Evolutionary conservation across 2,329 filamentous ascomycete species (phyloP).

Genomic region (Colletotrichum sp.): DNA sequence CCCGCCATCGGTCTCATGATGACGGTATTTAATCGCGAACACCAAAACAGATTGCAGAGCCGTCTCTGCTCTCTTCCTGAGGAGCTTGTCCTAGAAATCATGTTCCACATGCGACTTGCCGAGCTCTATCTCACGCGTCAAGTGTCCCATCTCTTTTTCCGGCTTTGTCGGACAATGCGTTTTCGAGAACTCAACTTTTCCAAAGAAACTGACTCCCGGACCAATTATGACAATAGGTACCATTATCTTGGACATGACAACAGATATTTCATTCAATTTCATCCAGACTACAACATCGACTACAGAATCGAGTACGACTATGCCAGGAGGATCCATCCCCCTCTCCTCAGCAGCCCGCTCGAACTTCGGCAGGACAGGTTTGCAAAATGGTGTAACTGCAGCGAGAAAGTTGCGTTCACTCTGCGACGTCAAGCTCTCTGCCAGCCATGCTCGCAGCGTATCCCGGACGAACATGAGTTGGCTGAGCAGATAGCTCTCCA

Average conservation of each 20-base stretch:
- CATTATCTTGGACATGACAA: background rate
- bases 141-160: background rate
- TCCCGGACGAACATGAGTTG: background rate
- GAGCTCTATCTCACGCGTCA: background rate
- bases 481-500: background rate
- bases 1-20: background rate
- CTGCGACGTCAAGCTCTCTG: background rate
- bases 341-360: no score
- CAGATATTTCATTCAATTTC: background rate
- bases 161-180: accelerated
- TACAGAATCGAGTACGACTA: no score
- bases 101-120: background rate
- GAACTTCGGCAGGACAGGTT: accelerated
- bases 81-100: background rate
- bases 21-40: background rate
- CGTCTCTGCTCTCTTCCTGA: background rate
- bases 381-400: background rate
- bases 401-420: background rate
- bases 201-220: accelerated
- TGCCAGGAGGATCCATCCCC: background rate
- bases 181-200: background rate
- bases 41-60: background rate
- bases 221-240: background rate
- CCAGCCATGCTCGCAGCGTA: background rate
- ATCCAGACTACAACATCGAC: no score